Evolutionary conservation across 192 early-diverging fungal genomes (phyloP), one percentile per base, ranked within the genome.

Genomic region (Coemansia sp.): DNA sequence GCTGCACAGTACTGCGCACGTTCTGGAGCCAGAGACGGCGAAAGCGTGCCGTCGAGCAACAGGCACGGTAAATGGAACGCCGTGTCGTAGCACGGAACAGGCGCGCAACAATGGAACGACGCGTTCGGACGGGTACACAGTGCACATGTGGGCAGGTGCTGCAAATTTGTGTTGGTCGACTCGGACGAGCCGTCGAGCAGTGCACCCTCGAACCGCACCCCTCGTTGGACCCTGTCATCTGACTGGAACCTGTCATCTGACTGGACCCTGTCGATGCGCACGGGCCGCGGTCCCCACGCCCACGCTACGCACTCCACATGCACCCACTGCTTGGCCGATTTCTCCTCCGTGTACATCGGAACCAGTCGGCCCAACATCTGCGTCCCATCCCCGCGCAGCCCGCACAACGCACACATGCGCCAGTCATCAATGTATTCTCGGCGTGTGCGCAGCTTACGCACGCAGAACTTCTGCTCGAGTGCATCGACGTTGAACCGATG

Each of bases 251-350:
- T 26, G 26, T 5, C 26, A 26, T 26, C 31, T 1, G 31, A 8
- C 7, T 34, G 31, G 31, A 34, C 31, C 31, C 22, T 44, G 31
- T 15, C 49, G 22, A 22, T 48, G 31, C 1, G 34, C 0, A 68
- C 58, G 4, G 71, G 47, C 20, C 77, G 71, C 46, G 78, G 78
- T 0, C 78, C 78, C 78, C 78, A 81, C 17, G 78, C 65, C 78
- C 78, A 81, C 12, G 78, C 78, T 22, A 81, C 46, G 11, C 78
- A 81, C 31, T 81, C 78, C 28, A 75, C 69, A 50, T 81, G 78
- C 12, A 56, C 78, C 78, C 78, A 81, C 2, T 38, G 42, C 40
- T 44, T 44, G 11, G 40, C 12, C 14, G 40, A 44, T 44, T 14
- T 14, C 15, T 12, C 15, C 9, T 12, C 40, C 3, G 15, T 2